Base-by-base conservation (phyloP, 805 yeast species). In the Yarrowia sp. region DNA sequence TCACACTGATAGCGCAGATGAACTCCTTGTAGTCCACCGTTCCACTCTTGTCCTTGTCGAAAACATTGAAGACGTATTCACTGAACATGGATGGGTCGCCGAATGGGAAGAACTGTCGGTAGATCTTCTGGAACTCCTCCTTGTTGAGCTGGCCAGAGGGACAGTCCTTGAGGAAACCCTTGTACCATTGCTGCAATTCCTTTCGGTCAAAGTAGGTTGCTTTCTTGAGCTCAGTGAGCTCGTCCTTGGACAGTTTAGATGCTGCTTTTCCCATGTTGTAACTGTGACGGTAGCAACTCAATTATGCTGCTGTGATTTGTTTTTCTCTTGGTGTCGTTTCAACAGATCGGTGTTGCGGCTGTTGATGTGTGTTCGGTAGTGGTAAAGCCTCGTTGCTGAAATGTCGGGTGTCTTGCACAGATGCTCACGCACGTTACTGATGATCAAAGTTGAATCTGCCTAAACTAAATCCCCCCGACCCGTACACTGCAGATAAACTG, bases 121-220 rank as follows among this genome's bases (percentile, higher is more conserved):
- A 96, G 17, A 95, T 92, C 75, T 90, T 90, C 69, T 88, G 86
- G 75, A 95, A 91, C 73, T 95, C 98, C 55, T 88, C 90, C 71
- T 87, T 88, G 2, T 92, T 85, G 32, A 95, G 80, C 74, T 88
- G 92, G 0, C 98, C 98, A 38, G 85, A 81, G 0, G 98, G 98
- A 74, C 97, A 93, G 75, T 95, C 99, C 73, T 97, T 83, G 45
- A 88, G 79, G 71, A 95, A 95, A 2, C 98, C 98, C 74, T 93
- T 93, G 74, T 93, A 93, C 99, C 99, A 95, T 74, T 93, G 99
- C 75, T 95, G 98, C 48, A 95, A 83, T 74, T 95, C 99, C 68
- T 97, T 82, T 64, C 92, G 86, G 73, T 93, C 97, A 73, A 95
- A 95, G 71, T 91, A 88, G 0, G 99, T 95, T 28, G 92, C 88